Conservation (phyloP, 768 basidiomycete genomes). For the Mycena haematopus region DNA sequence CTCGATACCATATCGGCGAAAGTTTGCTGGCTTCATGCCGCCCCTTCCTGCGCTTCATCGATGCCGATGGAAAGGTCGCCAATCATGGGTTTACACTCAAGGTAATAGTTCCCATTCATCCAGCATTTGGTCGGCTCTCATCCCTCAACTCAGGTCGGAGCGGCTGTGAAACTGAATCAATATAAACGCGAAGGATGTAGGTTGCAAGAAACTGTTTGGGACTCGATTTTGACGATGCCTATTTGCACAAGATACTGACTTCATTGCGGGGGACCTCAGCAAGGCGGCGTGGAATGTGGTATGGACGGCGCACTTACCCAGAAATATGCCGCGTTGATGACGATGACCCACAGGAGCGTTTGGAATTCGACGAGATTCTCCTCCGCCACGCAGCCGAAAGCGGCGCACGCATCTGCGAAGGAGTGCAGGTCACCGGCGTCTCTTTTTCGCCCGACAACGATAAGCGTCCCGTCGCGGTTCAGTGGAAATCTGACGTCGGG, state of each 20-base stretch:
- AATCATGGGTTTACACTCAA: slow-evolving; percentile 44
- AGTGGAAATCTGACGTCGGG: no score
- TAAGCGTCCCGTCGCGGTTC: no score
- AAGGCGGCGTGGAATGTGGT: slow-evolving; percentile 71
- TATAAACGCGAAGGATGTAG: slow-evolving; percentile 45
- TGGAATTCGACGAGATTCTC: no score
- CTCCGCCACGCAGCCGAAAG: no score
- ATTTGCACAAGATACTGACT: slow-evolving; percentile 62
- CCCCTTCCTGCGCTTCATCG: slow-evolving; percentile 45
- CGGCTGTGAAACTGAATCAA: slow-evolving; percentile 47
- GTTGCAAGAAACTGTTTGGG: slow-evolving; percentile 16
- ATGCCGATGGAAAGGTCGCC: no score
- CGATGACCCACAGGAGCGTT: slow-evolving; percentile 46
- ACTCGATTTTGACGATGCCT: neutral
- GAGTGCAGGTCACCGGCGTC: no score
- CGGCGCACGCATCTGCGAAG: no score
- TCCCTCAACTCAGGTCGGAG: no score
- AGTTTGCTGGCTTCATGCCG: slow-evolving; percentile 46
- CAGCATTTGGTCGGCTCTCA: no score
- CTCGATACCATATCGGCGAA: slow-evolving; percentile 47
- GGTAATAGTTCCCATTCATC: no score
- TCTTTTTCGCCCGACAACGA: no score
- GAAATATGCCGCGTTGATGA: neutral
- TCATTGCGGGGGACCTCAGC: slow-evolving; percentile 52
- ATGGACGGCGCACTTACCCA: slow-evolving; percentile 29